Base-by-base conservation (phyloP, 1,139 yeast species). In the Pichia sp. region DNA sequence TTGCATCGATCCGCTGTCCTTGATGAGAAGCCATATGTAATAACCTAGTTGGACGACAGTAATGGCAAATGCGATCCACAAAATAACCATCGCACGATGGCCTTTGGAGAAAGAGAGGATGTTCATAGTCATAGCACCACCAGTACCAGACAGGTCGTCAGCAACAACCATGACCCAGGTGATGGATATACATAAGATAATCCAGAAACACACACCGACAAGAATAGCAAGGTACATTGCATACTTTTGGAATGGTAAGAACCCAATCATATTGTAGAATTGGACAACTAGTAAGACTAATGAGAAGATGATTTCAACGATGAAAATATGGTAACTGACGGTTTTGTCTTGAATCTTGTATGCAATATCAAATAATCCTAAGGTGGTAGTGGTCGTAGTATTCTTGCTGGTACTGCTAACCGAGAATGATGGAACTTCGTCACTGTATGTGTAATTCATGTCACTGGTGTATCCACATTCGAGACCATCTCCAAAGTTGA, bases 401-500 rank as follows among this genome's bases (percentile, higher is more conserved):
- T 47, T 51, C 12, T 40, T 38, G 14, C 34, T 38, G 9, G 42
- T 44, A 28, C 37, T 42, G 2, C 50, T 53, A 18, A 53, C 45
- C 1, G 54, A 44, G 34, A 53, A 53, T 3, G 51, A 48, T 5
- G 56, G 56, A 10, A 53, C 52, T 20, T 45, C 30, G 9, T 33
- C n/a, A 12, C 32, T 20, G 30, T 53, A 53, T 4, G 33, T 19
- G 6, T 21, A 31, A 21, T 45, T 37, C 38, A 53, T 53, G 18
- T 53, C 53, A 1, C 30, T 6, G 4, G 50, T 51, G 27, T 53
- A 53, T 9, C 54, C 56, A 45, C 56, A 53, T 7, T 32, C 34
- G 27, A 39, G 19, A 27, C 35, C 49, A 27, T 40, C 46, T 3
- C 51, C 53, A 9, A 67, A 46, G 1, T 63, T 60, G 9, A 77